Evolutionary conservation across 331 rosid genomes (phyloP), one percentile per base, ranked within the genome.

Genomic region (Arachis monticola): DNA sequence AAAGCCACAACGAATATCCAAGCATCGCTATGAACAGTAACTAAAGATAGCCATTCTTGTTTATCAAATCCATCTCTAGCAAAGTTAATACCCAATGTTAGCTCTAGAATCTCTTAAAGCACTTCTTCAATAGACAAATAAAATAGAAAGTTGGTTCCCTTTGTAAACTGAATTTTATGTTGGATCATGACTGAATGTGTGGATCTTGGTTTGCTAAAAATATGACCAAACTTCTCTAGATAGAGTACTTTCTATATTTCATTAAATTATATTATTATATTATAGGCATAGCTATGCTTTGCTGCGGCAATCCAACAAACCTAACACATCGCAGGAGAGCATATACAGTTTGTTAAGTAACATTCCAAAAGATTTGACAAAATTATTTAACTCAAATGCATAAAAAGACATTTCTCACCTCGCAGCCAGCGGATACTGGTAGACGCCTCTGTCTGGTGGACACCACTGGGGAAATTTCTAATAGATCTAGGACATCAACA

Each of bases 41-140:
- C 95, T 83, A 89, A 76, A 59, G 91, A 84, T 72, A 91, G 78
- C 97, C 97, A 91, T 40, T 89, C 95, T 72, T 87, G 84, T 59
- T 89, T 89, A 77, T 77, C 87, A 92, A 91, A 87, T 64, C 97
- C 97, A 72, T 91, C 95, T 83, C 95, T 79, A 2, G 92, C 95
- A 82, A 91, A 91, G 86, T 91, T 91, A 40, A 91, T 91, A 40
- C 97, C 97, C 10, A 91, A 72, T 13, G 91, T 94, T 12, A 96
- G 97, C 77, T 91, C 96, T 0, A 93, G 97, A 80, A 91, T 89
- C 86, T 91, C 97, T 1, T 93, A 91, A 58, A 96, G 97, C 38
- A 89, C 97, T 80, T 89, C 92, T 70, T 91, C 97, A 10, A 92
- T 92, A 9, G 97, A 95, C 51, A 89, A 78, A 81, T 85, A 22